A percentile compares a stretch with the other conserved stretches of the same genome.
Conservation (phyloP, 257 asterid genomes). For the Solanum pimpinellifolium region DNA sequence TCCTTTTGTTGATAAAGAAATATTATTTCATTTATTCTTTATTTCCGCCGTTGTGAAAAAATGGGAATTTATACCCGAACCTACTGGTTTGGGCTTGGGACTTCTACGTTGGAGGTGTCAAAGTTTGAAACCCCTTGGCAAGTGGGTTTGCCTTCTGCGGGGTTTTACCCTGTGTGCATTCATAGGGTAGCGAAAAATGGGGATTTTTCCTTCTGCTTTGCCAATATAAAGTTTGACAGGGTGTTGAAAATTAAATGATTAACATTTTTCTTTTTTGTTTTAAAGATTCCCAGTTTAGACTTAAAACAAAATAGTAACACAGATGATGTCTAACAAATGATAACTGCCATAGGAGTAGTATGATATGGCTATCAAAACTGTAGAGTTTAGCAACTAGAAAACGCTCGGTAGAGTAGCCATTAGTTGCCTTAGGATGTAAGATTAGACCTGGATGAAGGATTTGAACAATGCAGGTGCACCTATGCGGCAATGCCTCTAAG, state of each 20-base stretch:
- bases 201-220: neutral
- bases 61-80: neutral
- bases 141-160: neutral
- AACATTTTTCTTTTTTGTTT: neutral
- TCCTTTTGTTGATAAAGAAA: neutral
- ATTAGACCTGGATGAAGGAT: too few relatives aligned
- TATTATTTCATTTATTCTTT: neutral
- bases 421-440: too few relatives aligned
- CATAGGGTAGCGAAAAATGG: neutral
- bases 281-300: neutral
- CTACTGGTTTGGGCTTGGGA: neutral
- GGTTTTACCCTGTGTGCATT: too few relatives aligned
- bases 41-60: neutral
- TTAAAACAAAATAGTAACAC: neutral
- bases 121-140: neutral
- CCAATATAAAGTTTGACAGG: neutral
- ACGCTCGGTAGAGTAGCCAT: too few relatives aligned
- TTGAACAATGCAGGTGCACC: too few relatives aligned
- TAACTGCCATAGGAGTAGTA: neutral
- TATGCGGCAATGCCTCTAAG: too few relatives aligned
- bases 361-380: too few relatives aligned
- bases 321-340: neutral
- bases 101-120: neutral
- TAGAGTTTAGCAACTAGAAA: too few relatives aligned
- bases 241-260: neutral